Percentiles rank a stretch among this genome's conserved stretches.
Evolutionary conservation across 2,329 filamentous ascomycete genomes (phyloP).

Genomic region (Capronia epimyces): DNA sequence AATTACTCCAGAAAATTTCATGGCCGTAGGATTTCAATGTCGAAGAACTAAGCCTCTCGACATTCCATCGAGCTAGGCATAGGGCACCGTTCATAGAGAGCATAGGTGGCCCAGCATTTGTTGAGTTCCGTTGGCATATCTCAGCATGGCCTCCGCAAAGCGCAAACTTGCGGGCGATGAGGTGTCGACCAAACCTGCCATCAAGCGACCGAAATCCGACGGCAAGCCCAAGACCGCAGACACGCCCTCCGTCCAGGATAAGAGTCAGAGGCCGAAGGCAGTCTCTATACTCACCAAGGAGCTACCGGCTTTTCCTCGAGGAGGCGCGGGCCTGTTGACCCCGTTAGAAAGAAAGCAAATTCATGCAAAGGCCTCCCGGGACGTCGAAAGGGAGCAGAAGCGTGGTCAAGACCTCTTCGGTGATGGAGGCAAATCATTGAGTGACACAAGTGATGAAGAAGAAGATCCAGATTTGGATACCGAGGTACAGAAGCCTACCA

Average conservation of each 20-base stretch:
- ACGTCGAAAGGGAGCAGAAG: slow-evolving; percentile 82
- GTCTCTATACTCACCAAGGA: slow-evolving; percentile 50
- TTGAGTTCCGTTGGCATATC: neutral
- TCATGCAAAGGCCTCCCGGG: slow-evolving; percentile 82
- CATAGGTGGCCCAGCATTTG: neutral
- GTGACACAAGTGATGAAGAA: slow-evolving; percentile 31
- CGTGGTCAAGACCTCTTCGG: slow-evolving; percentile 21
- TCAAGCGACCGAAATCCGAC: slow-evolving; percentile 16
- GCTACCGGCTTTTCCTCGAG: slow-evolving; percentile 85
- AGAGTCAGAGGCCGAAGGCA: slow-evolving; percentile 17
- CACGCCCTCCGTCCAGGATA: slow-evolving; percentile 6
- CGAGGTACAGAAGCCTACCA: slow-evolving; percentile 23
- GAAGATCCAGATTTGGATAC: slow-evolving; percentile 37
- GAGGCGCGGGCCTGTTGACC: slow-evolving; percentile 82
- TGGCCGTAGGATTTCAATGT: neutral
- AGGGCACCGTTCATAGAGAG: neutral
- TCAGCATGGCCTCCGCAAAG: slow-evolving; percentile 24
- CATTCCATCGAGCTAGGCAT: neutral
- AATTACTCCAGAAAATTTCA: slow-evolving; percentile 11
- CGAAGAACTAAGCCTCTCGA: neutral
- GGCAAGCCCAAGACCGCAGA: slow-evolving; percentile 2
- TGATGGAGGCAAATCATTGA: slow-evolving; percentile 30
- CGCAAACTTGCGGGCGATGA: slow-evolving; percentile 19
- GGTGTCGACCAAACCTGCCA: slow-evolving; percentile 4
- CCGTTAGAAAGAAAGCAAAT: slow-evolving; percentile 96